These are phyloP conservation scores for Henningerozyma blattae DNA, from an alignment of 805 yeast species.

Conservation along the genomic window DNA sequence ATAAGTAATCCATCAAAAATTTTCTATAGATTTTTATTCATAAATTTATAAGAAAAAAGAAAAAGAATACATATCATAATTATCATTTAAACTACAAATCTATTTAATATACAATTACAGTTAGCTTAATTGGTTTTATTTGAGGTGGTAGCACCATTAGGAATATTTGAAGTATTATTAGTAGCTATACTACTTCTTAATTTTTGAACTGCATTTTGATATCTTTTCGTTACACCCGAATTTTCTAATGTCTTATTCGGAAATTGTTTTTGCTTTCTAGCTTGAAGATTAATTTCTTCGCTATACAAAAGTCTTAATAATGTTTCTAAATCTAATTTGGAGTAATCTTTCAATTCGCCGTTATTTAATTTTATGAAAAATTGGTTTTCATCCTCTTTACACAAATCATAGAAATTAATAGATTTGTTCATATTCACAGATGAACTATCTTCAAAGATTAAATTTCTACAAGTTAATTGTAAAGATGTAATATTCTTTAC, in stretches of 20 bases:
- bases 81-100: too few species aligned
- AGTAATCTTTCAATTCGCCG: constrained; percentile 7
- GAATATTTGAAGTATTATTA: too few species aligned
- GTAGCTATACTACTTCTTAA: too few species aligned
- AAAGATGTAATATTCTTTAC: constrained; percentile 20
- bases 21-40: too few species aligned
- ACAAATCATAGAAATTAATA: constrained; percentile 12
- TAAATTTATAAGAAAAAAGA: too few species aligned
- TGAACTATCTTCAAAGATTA: constrained; percentile 12
- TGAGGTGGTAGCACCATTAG: too few species aligned
- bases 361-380: constrained; percentile 10
- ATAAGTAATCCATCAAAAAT: too few species aligned
- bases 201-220: constrained; percentile 16
- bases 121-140: too few species aligned
- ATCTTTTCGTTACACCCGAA: constrained; percentile 8
- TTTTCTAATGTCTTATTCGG: neutral
- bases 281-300: neutral
- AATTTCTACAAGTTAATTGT: constrained; percentile 20
- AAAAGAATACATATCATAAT: too few species aligned
- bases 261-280: neutral
- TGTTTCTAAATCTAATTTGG: neutral
- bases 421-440: constrained; percentile 15
- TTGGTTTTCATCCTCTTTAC: constrained; percentile 4
- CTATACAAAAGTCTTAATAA: neutral
- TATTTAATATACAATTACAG: too few species aligned